phyloP scores from a whole-genome alignment of 176 grass and related monocot species.

The Triticum aestivum region IWGSC_CS_RefSeq_v2.1 NC_057800.1:711671689-711672188 shows the following conservation, averaged over 20 bases:
- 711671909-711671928: too few species aligned
- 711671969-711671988: background rate
- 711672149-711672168: too few species aligned
- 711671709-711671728: too few species aligned
- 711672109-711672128: background rate
- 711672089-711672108: background rate
- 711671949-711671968: background rate
- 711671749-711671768: background rate
- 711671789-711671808: background rate
- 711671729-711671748: background rate
- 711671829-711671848: background rate
- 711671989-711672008: constrained; percentile 12
- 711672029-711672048: background rate
- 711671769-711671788: background rate
- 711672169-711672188: too few species aligned
- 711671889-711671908: too few species aligned
- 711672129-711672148: background rate
- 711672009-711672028: background rate
- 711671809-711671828: background rate
- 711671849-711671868: too few species aligned
- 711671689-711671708: too few species aligned
- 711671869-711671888: too few species aligned
- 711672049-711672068: background rate
- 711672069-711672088: background rate
- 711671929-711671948: background rate